Percentiles rank a stretch among this genome's conserved stretches.
Conservation (phyloP, 169 alveolate species). For the Plasmodium sp. region DNA sequence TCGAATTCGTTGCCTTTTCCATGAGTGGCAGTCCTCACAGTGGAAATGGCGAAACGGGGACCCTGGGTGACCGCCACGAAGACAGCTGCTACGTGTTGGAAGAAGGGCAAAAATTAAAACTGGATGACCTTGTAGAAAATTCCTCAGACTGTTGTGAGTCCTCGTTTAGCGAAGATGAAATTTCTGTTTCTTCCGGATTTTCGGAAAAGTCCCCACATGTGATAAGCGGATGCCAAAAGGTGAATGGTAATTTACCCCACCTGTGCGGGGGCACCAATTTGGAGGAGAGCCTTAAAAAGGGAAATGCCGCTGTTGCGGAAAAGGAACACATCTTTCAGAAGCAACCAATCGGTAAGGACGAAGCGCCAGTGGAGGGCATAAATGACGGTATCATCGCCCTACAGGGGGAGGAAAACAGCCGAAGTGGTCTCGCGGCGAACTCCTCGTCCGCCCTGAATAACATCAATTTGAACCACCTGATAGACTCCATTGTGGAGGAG, state of each 20-base stretch:
- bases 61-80: neutral
- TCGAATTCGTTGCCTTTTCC: neutral
- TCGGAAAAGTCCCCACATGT: slow-evolving; percentile 4
- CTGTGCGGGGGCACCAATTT: neutral
- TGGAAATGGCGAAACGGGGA: neutral
- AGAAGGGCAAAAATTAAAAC: neutral
- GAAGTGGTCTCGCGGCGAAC: neutral
- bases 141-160: slow-evolving; percentile 17
- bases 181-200: neutral
- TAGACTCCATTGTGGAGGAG: slow-evolving; percentile 12
- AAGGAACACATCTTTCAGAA: neutral
- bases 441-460: slow-evolving; percentile 3
- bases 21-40: neutral
- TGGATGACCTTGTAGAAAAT: slow-evolving; percentile 41
- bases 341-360: neutral
- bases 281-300: neutral
- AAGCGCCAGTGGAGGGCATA: neutral
- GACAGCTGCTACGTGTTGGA: neutral
- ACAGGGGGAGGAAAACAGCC: neutral
- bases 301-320: neutral
- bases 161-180: slow-evolving; percentile 20
- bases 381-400: neutral
- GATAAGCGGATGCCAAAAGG: neutral
- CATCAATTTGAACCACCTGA: slow-evolving; percentile 40
- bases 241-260: neutral